Evolutionary conservation across 768 basidiomycete genomes (phyloP), one percentile per base, ranked within the genome.

Genomic region (Chalciporus piperatus): DNA sequence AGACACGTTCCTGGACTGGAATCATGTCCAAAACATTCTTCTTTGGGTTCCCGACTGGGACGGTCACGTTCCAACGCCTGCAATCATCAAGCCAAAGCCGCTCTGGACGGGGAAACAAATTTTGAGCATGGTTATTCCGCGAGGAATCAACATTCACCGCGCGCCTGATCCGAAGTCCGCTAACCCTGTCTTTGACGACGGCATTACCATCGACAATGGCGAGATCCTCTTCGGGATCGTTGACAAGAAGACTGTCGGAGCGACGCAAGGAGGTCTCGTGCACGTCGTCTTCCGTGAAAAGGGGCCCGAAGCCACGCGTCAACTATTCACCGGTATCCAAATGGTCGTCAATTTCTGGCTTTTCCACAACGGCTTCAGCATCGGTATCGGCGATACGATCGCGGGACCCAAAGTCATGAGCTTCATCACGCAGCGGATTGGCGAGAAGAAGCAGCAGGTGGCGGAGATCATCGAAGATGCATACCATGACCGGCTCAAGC

Each of bases 41-140:
- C 83, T 98, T 2, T 99, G 97, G 97, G 84, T 98, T 1, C 94
- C 95, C 0, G 92, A 92, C 14, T 99, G 97, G 97, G 95, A 98
- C 65, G 97, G 97, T 16, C 71, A 78, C 14, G 81, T 98, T 1
- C 97, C 97, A 0, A 89, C 85, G 14, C 97, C 97, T 7, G 89
- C 93, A 5, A 93, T 98, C 63, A 75, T 98, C 70, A 97, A 96
- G 67, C 97, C 97, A 1, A 97, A 95, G 64, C 93, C 95, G 3
- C 76, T 98, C 16, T 99, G 97, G 97, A 91, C 93, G 0, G 97
- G 97, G 38, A 99, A 99, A 69, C 97, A 99, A 71, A 85, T 98
- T 28, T 76, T 98, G 40, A 89, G 88, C 60, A 79, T 98, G 79
- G 81, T 84, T 46, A 92, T 98, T 46, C 97, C 97, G 16, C 86